phyloP scores from a whole-genome alignment of 1,284 basidiomycete genomes.

The Psilocybe mexicana region DNA sequence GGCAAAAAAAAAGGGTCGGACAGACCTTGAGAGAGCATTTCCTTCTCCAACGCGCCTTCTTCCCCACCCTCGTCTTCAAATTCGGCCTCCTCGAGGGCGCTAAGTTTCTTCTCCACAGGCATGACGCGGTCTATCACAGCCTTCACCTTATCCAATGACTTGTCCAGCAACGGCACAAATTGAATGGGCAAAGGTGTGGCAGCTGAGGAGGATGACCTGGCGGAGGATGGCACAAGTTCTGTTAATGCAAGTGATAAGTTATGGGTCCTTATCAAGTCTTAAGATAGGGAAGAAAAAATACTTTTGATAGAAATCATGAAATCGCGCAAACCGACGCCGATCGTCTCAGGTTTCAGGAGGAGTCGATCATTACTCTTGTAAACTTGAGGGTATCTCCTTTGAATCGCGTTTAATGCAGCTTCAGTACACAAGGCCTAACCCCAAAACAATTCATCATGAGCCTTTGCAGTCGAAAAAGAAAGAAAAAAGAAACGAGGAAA shows the following conservation, averaged over 20 bases:
- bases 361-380: conserved; percentile 92
- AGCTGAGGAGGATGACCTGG: conserved; percentile 84
- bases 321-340: conserved; percentile 86
- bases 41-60: conserved; percentile 76
- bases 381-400: conserved; percentile 95
- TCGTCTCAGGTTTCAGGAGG: conserved; percentile 83
- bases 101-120: conserved; percentile 73
- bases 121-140: conserved; percentile 67
- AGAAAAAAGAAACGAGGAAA: conserved; percentile 15
- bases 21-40: conserved; percentile 85
- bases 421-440: conserved; percentile 90
- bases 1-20: conserved; percentile 14
- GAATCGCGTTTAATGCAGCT: conserved; percentile 95
- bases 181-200: conserved; percentile 87
- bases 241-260: not conserved
- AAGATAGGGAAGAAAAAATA: conserved; percentile 40
- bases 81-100: conserved; percentile 92
- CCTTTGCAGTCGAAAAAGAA: not conserved
- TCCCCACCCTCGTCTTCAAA: conserved; percentile 77
- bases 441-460: conserved; percentile 1
- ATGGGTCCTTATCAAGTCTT: not conserved
- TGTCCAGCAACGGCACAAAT: conserved; percentile 78
- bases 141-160: conserved; percentile 73
- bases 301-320: conserved; percentile 99
- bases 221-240: conserved; percentile 95